Conservation (phyloP, 2,329 filamentous ascomycete genomes). For the Fusarium sp. region DNA sequence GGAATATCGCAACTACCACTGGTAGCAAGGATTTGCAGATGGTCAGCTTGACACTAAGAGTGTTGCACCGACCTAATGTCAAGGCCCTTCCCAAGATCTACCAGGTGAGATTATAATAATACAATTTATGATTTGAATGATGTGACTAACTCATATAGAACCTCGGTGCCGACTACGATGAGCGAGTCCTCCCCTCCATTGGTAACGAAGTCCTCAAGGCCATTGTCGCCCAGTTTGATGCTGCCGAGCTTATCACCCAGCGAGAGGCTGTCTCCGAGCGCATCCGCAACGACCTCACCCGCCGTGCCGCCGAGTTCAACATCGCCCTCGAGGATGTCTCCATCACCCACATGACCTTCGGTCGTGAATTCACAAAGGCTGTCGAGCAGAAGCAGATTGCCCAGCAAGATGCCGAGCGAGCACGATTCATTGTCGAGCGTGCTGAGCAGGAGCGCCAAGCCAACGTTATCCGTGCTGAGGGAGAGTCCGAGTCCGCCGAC, state of each 20-base stretch:
- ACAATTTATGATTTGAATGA: not conserved
- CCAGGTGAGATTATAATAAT: conserved; percentile 70
- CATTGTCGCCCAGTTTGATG: conserved; percentile 98
- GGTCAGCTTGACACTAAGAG: conserved; percentile 97
- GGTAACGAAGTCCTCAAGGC: conserved; percentile 99
- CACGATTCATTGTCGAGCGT: conserved; percentile 97
- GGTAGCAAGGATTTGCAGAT: conserved; percentile 99
- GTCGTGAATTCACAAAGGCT: conserved; percentile 97
- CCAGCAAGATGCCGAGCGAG: conserved; percentile 97
- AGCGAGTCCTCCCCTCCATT: conserved; percentile 97
- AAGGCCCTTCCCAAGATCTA: conserved; percentile 96
- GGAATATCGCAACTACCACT: conserved; percentile 97
- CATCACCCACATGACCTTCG: conserved; percentile 99
- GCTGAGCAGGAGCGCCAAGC: conserved; percentile 99
- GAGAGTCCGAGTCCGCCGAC: conserved; percentile 95
- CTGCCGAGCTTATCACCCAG: conserved; percentile 98
- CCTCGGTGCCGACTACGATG: conserved; percentile 97
- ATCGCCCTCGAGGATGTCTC: conserved; percentile 98
- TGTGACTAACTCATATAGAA: conserved; percentile 66
- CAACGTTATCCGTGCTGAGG: conserved; percentile 97
- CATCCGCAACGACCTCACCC: conserved; percentile 91
- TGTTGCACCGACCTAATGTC: conserved; percentile 94
- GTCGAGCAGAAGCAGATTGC: conserved; percentile 99
- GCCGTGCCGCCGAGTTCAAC: conserved; percentile 96
- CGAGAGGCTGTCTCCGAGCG: conserved; percentile 95